phyloP scores from a whole-genome alignment of 306 rosid genomes.

The peach (Prunus persica) region Prunus_persica_NCBIv2 NC_034009.1:18226501-18227000 shows the following conservation, averaged over 20 bases:
- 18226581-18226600: not conserved
- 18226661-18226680: constrained; percentile 5
- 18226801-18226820: not conserved
- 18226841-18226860: not conserved
- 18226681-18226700: not conserved
- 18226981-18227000: too few relatives aligned
- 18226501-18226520: constrained; percentile 24
- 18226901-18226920: too few relatives aligned
- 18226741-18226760: not conserved
- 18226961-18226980: too few relatives aligned
- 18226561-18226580: constrained; percentile 13
- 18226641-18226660: not conserved
- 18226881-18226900: too few relatives aligned
- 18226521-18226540: constrained; percentile 23
- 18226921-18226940: too few relatives aligned
- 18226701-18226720: not conserved
- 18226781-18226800: not conserved
- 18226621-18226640: not conserved
- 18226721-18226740: not conserved
- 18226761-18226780: not conserved
- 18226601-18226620: constrained; percentile 5
- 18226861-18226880: not conserved
- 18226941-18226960: too few relatives aligned
- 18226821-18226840: not conserved
- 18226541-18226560: constrained; percentile 28